Percentiles rank a stretch among this genome's conserved stretches.
phyloP scores from a whole-genome alignment of 345 rosid genomes.

The Gossypium arboreum region DNA sequence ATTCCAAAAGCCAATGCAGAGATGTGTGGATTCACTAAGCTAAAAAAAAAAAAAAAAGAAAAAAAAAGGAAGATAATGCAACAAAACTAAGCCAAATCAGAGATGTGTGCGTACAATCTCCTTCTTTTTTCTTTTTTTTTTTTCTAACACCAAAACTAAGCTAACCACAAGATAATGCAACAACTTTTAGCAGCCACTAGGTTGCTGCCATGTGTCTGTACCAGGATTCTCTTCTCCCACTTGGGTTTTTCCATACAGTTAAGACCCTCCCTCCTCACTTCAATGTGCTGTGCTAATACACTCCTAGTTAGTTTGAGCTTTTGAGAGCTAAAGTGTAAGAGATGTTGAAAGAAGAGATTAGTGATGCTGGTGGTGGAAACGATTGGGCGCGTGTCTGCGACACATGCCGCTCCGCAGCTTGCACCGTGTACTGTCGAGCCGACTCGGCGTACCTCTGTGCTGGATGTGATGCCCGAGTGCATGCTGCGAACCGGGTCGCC shows the following conservation, averaged over 20 bases:
- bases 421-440: constrained; percentile 78
- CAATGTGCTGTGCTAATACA: background rate
- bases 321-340: background rate
- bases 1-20: constrained; percentile 20
- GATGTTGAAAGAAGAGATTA: constrained; percentile 65
- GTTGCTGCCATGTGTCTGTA: constrained; percentile 35
- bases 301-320: background rate
- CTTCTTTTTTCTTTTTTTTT: no score
- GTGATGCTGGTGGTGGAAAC: constrained; percentile 26
- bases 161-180: constrained; percentile 14
- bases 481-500: constrained; percentile 75
- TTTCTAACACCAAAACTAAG: background rate
- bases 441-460: constrained; percentile 75
- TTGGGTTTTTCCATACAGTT: constrained; percentile 23
- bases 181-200: constrained; percentile 41
- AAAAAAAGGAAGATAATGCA: no score
- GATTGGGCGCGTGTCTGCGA: constrained; percentile 69
- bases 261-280: constrained; percentile 16
- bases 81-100: no score
- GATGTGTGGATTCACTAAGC: background rate
- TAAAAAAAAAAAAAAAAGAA: no score
- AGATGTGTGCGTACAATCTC: no score
- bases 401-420: constrained; percentile 66
- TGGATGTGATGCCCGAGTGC: constrained; percentile 62
- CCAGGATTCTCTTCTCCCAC: constrained; percentile 36